A percentile compares a stretch with the other conserved stretches of the same genome.
Evolutionary conservation across 2,329 filamentous ascomycete species (phyloP).

Genomic region (Sarocladiaceae sp.): DNA sequence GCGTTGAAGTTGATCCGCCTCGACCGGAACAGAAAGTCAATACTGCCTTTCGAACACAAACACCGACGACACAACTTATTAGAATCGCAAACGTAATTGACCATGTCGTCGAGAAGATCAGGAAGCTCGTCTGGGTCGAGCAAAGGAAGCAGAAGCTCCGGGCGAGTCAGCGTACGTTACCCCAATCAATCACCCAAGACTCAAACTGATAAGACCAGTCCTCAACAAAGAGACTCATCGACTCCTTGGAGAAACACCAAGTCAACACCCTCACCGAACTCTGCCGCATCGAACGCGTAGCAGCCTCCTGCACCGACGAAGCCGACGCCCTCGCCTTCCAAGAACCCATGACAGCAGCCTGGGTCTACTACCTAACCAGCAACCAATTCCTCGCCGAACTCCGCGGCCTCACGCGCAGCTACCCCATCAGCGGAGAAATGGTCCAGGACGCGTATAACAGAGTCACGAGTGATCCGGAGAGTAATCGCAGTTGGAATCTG

Average conservation of each 20-base stretch:
- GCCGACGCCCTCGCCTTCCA: conserved; percentile 52
- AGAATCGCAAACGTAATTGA: too few relatives aligned
- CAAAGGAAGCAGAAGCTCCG: not conserved
- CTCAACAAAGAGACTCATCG: conserved; percentile 48
- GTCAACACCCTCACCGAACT: conserved; percentile 71
- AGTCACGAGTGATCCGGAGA: conserved; percentile 60
- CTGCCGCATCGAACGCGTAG: conserved; percentile 64
- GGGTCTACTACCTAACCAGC: conserved; percentile 67
- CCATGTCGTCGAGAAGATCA: not conserved
- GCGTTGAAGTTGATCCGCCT: too few relatives aligned
- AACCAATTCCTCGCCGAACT: conserved; percentile 67
- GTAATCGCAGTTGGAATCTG: conserved; percentile 70
- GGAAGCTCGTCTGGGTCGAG: not conserved
- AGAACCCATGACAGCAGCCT: conserved; percentile 64
- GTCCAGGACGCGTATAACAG: conserved; percentile 61
- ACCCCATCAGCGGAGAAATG: conserved; percentile 63
- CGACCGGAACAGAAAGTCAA: too few relatives aligned
- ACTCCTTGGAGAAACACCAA: conserved; percentile 60
- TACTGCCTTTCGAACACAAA: too few relatives aligned
- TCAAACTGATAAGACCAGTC: not conserved
- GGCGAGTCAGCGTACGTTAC: not conserved
- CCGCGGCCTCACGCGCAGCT: conserved; percentile 61
- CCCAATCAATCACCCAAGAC: not conserved
- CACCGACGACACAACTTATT: too few relatives aligned
- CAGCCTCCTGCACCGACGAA: conserved; percentile 39